A percentile compares a stretch with the other conserved stretches of the same genome.
phyloP scores from a whole-genome alignment of 2,329 filamentous ascomycete genomes.

The Diaporthe vaccinii region DNA sequence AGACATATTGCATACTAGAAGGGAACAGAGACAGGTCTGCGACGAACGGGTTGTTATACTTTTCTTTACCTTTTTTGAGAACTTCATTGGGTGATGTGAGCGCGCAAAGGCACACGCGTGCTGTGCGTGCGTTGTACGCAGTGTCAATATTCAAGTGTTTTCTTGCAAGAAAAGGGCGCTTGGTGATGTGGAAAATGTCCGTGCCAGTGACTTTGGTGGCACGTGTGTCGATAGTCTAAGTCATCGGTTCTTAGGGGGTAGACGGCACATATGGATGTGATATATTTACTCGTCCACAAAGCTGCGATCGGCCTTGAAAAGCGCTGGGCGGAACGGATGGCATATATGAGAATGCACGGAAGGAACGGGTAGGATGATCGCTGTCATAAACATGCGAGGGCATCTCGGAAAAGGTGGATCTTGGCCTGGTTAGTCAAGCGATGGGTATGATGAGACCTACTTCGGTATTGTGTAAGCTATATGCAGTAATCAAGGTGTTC shows the following conservation, averaged over 20 bases:
- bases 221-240: neutral
- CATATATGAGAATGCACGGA: no score
- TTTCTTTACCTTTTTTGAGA: neutral
- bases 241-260: neutral
- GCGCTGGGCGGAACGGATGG: neutral
- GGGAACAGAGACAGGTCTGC: slow-evolving; percentile 29
- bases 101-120: slow-evolving; percentile 29
- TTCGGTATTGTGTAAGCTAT: no score
- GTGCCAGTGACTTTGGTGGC: neutral
- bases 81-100: neutral
- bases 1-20: slow-evolving; percentile 38
- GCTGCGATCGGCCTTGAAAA: neutral
- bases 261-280: neutral
- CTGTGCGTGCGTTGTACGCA: slow-evolving; percentile 9
- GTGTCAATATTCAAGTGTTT: slow-evolving; percentile 4
- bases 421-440: neutral
- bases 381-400: neutral
- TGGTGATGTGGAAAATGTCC: neutral
- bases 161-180: neutral
- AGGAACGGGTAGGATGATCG: no score
- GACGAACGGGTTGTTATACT: neutral
- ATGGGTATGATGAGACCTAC: neutral
- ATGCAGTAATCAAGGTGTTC: no score
- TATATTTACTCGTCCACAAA: neutral
- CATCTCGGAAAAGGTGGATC: neutral